Base-by-base conservation (phyloP, 371 early-diverging fungal genomes). In the Rhizopus sp. region DNA sequence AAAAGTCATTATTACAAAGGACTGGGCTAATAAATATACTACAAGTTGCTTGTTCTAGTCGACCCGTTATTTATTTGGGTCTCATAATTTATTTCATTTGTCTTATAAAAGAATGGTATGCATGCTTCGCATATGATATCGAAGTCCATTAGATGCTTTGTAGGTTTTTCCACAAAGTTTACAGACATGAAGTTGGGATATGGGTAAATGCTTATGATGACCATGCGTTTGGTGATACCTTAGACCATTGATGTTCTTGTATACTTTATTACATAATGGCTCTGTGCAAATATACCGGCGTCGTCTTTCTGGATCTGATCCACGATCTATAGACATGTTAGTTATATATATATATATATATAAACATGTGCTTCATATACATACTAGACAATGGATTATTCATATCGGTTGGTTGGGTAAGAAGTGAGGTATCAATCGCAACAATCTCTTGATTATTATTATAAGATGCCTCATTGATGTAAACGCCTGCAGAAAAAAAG, bases 181-280 rank as follows among this genome's bases (percentile, higher is more conserved):
- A 23, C 46, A 46, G 5, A 46, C 12, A 23, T 46, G 46, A 4
- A 29, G 46, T 23, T 29, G 46, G 9, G 29, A 29, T 9, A 12
- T 5, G 7, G 17, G n/a, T 7, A 29, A 8, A 29, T 29, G 29
- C 4, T 16, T 23, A 15, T 23, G 16, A 46, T 46, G 46, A 16
- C 46, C 46, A 46, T 46, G 46, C 9, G 9, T 46, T 29, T 46
- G 46, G 12, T 46, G 46, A 46, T 46, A 46, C 30, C 46, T 46
- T 12, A 46, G 29, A 12, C 46, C 46, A 29, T 46, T 46, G 7
- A 46, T 17, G 12, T 46, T 46, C 15, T 46, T 46, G 15, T 46
- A 46, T 17, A 46, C 46, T 29, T 46, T 46, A 29, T 46, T 23
- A 7, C 46, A 46, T 9, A 7, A 5, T n/a, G 29, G 29, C 29